Evolutionary conservation across 495 filamentous ascomycete genomes (phyloP), one percentile per base, ranked within the genome.

Genomic region (Glutinoglossum americanum): DNA sequence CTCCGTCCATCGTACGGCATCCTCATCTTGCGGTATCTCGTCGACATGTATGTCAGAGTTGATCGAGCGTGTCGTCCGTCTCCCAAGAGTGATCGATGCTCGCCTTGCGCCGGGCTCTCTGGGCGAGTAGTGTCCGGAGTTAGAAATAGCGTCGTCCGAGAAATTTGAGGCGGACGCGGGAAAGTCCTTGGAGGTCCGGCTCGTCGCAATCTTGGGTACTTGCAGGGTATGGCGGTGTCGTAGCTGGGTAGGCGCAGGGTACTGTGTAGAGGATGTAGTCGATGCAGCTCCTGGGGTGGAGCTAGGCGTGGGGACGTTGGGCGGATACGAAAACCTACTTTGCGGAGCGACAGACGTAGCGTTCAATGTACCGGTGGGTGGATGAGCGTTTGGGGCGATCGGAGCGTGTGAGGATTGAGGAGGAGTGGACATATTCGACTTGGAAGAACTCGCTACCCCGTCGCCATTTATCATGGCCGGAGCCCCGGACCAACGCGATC

Each of bases 1-100:
- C 68, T 98, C 93, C 25, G 92, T 85, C 86, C 87, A 96, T 54
- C 87, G 80, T 39, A 83, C 76, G 25, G 90, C 88, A 63, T 99
- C 90, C 64, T 89, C 89, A 62, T 97, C 92, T 17, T 82, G 83
- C 7, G 80, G 76, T 58, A 89, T 71, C 62, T 96, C 90, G 61
- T 97, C 92, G 44, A 85, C 71, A 41, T 82, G 80, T 62, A 81
- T 69, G 62, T 96, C 87, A 6, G 87, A 92, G 58, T 89, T 81
- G 54, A 89, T 80, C 5, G 86, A 92, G 59, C 85, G 80, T 19
- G 89, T 96, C 54, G 80, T 77, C 56, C 87, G 80, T 66, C 92
- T 76, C 58, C 77, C 87, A 57, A 98, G 69, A 51, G 75, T 85
- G 58, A 93, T 70, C 26, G 92, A 98, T n/a, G 80, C 81, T 62